Base-by-base conservation (phyloP, 1,139 yeast genomes). In the Geotrichum candidum region DNA sequence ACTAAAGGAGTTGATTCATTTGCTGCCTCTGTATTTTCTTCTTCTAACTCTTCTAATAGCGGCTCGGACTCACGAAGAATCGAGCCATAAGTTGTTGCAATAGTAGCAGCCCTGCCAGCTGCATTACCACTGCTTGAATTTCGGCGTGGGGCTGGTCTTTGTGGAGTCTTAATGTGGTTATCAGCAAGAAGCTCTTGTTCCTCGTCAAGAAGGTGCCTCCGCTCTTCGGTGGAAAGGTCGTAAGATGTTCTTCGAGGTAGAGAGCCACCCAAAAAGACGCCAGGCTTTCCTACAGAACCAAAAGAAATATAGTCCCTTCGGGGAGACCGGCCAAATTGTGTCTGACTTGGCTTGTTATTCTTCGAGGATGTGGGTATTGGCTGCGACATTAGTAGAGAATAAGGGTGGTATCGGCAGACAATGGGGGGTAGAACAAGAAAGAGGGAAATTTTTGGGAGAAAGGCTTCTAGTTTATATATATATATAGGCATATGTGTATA, bases 281-380 rank as follows among this genome's bases (percentile, higher is more conserved):
- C 65, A 1, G 65, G 65, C 22, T 58, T 48, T n/a, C 65, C 65
- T 5, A 63, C 65, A 18, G 65, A 63, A 27, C 65, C 65, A 53
- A 61, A 63, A 6, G 65, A 61, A 18, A 63, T 59, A 25, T 58
- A 63, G 23, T 61, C 63, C 46, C 63, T 53, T 46, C 60, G 56
- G 7, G 65, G 62, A 23, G 63, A 61, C 2, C 61, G 58, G 6
- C 60, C 61, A 53, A 62, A 62, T 23, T 59, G 60, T 1, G 57
- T 11, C 3, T 41, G 48, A 41, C 48, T 41, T 41, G 48, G 23
- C 22, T 41, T 41, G 10, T 41, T 41, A 46, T 22, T 27, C 51
- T 57, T 35, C 61, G 15, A 48, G 54, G 15, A 38, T 25, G 58
- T 48, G 13, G 58, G 50, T 48, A 55, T 55, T 33, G 58, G 58